Conservation (phyloP, 2,329 filamentous ascomycete species). For the Microascus cirrosus region DNA sequence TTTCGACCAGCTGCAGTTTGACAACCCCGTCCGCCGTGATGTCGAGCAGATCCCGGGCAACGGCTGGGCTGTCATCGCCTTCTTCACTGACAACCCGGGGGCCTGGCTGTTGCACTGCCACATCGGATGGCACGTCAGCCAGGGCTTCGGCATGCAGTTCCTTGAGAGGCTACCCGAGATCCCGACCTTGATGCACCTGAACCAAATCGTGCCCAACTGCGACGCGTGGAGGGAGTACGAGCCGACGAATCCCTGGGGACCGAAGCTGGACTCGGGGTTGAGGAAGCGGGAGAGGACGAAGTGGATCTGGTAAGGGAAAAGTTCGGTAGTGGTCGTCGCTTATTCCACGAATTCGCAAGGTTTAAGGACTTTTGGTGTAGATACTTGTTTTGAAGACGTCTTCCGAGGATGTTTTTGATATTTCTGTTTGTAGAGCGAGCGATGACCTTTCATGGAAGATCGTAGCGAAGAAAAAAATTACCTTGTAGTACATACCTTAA, state of each 20-base stretch:
- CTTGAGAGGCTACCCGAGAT: constrained; percentile 22
- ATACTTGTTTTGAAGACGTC: too few species aligned
- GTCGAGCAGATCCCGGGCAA: constrained; percentile 27
- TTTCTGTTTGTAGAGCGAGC: too few species aligned
- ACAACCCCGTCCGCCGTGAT: constrained; percentile 34
- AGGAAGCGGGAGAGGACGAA: neutral
- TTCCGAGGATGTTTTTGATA: too few species aligned
- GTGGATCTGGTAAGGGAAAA: neutral
- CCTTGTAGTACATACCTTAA: too few species aligned
- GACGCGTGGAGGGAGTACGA: constrained; percentile 10
- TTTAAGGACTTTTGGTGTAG: too few species aligned
- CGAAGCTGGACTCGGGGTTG: constrained; percentile 11
- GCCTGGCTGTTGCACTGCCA: constrained; percentile 35
- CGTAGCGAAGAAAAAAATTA: too few species aligned
- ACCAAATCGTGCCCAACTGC: constrained; percentile 8
- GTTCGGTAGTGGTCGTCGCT: neutral
- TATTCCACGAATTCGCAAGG: too few species aligned
- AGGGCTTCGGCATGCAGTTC: constrained; percentile 39
- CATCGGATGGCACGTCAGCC: constrained; percentile 38
- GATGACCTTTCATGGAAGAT: too few species aligned
- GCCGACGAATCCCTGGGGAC: constrained; percentile 5
- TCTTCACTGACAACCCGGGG: constrained; percentile 37
- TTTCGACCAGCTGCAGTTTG: constrained; percentile 16
- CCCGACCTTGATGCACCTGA: constrained; percentile 5
- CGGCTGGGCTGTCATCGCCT: constrained; percentile 35